A percentile compares a stretch with the other conserved stretches of the same genome.
Evolutionary conservation across 1,284 basidiomycete species (phyloP).

Genomic region (Golubevia pallescens): DNA sequence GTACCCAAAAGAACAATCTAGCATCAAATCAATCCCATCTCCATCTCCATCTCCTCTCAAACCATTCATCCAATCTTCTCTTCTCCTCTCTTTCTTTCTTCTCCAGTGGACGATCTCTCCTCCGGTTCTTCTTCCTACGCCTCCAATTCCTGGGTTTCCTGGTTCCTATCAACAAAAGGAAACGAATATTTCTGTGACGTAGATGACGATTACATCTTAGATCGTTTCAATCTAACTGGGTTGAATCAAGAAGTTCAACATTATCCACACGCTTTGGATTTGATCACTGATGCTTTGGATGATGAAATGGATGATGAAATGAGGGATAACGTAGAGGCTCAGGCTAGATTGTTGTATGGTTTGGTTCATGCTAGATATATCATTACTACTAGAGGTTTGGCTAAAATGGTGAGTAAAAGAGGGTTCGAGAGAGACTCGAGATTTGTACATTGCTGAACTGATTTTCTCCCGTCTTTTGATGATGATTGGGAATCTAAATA

Average conservation of each 20-base stretch:
- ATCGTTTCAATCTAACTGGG: constrained; percentile 63
- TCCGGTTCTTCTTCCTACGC: constrained; percentile 59
- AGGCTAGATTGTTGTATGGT: constrained; percentile 58
- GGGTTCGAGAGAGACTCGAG: not conserved
- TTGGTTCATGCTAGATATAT: constrained; percentile 61
- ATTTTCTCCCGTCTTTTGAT: no score
- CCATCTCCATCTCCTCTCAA: no score
- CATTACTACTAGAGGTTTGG: constrained; percentile 56
- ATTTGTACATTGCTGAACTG: no score
- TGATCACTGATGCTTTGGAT: constrained; percentile 59
- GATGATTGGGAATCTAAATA: constrained; percentile 1
- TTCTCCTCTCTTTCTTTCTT: not conserved
- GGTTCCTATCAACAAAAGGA: constrained; percentile 62
- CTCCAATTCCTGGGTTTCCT: constrained; percentile 60
- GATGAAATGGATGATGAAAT: constrained; percentile 51
- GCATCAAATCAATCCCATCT: no score
- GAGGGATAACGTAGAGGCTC: constrained; percentile 55
- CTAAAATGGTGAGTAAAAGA: constrained; percentile 48
- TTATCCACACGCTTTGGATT: constrained; percentile 59
- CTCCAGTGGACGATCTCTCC: constrained; percentile 55
- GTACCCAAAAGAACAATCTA: no score
- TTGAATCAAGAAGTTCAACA: constrained; percentile 62
- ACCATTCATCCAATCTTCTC: not conserved
- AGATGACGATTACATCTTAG: constrained; percentile 63
- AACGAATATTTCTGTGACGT: constrained; percentile 65